These are phyloP conservation scores for Fraxinus cuspidata DNA, from an alignment of 257 asterid species.

Conservation along the genomic window DNA sequence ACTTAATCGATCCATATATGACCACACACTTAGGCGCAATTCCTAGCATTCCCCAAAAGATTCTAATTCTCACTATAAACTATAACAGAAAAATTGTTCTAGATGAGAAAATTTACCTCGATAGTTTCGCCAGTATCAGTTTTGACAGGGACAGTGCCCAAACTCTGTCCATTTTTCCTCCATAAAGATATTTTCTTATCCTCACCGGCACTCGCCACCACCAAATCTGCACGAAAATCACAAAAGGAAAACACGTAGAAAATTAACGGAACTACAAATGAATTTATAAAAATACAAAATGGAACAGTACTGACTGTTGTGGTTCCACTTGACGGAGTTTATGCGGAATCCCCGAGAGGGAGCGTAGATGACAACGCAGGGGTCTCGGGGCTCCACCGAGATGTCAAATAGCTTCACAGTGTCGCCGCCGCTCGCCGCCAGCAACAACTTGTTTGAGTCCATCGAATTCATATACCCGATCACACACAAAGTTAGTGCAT, in stretches of 20 bases:
- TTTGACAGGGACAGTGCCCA: slow-evolving; percentile 81
- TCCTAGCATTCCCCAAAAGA: neutral
- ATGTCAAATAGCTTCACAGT: slow-evolving; percentile 90
- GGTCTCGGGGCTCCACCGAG: slow-evolving; percentile 75
- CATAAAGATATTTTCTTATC: slow-evolving; percentile 78
- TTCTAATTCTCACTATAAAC: neutral
- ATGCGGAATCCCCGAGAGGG: slow-evolving; percentile 83
- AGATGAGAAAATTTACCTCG: slow-evolving; percentile 60
- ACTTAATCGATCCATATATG: neutral
- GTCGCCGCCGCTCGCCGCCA: slow-evolving; percentile 92
- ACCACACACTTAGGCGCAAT: slow-evolving; percentile 11
- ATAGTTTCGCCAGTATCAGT: slow-evolving; percentile 61
- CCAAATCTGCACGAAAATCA: slow-evolving; percentile 61
- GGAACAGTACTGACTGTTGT: slow-evolving; percentile 65
- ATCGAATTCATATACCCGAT: slow-evolving; percentile 50
- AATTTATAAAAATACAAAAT: slow-evolving; percentile 22
- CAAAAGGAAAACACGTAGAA: neutral
- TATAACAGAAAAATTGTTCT: neutral
- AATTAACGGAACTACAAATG: slow-evolving; percentile 8
- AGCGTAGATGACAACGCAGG: slow-evolving; percentile 71
- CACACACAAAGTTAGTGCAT: neutral
- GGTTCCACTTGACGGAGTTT: slow-evolving; percentile 92
- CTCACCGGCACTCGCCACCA: slow-evolving; percentile 91
- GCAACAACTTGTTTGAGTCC: slow-evolving; percentile 59
- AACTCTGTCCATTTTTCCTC: slow-evolving; percentile 78